Percentiles rank a stretch among this genome's conserved stretches.
These are phyloP conservation scores for Mycena amicta DNA, from an alignment of 768 basidiomycete species.

Conservation along the genomic window DNA sequence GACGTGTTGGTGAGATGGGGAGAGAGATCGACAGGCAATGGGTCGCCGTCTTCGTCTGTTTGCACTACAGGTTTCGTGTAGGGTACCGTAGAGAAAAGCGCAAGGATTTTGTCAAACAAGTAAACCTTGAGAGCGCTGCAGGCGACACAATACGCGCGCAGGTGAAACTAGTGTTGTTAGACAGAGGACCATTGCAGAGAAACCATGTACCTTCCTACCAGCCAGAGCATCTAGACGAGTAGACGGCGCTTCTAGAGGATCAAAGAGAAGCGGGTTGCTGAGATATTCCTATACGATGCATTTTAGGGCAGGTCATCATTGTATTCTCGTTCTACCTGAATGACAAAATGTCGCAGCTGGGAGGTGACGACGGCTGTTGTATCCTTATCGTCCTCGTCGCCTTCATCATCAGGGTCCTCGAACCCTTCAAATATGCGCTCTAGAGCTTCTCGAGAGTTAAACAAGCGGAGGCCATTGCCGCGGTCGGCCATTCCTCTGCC, in stretches of 20 bases:
- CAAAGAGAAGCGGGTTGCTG: conserved; percentile 72
- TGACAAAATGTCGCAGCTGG: conserved; percentile 92
- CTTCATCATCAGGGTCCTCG: conserved; percentile 59
- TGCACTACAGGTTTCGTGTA: conserved; percentile 54
- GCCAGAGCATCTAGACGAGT: conserved; percentile 25
- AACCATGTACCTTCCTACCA: conserved; percentile 61
- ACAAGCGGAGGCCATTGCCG: conserved; percentile 92
- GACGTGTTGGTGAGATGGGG: conserved; percentile 94
- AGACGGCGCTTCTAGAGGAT: conserved; percentile 53
- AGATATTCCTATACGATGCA: conserved; percentile 77
- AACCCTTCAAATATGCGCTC: conserved; percentile 80
- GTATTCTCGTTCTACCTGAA: conserved; percentile 64
- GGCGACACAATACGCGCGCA: conserved; percentile 85
- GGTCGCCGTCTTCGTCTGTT: conserved; percentile 26
- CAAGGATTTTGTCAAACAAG: conserved; percentile 81
- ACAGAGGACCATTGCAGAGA: conserved; percentile 20
- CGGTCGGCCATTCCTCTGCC: conserved; percentile 88
- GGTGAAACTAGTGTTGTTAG: conserved; percentile 71
- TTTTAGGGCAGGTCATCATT: not conserved
- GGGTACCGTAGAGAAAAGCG: conserved; percentile 80
- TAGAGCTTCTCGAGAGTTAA: conserved; percentile 75
- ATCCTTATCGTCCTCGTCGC: conserved; percentile 44
- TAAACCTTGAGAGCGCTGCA: conserved; percentile 78
- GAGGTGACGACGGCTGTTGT: conserved; percentile 72
- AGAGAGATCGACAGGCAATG: conserved; percentile 49